A percentile compares a stretch with the other conserved stretches of the same genome.
These are phyloP conservation scores for Macrophomina pseudophaseolina DNA, from an alignment of 2,329 filamentous ascomycete species.

Conservation along the genomic window DNA sequence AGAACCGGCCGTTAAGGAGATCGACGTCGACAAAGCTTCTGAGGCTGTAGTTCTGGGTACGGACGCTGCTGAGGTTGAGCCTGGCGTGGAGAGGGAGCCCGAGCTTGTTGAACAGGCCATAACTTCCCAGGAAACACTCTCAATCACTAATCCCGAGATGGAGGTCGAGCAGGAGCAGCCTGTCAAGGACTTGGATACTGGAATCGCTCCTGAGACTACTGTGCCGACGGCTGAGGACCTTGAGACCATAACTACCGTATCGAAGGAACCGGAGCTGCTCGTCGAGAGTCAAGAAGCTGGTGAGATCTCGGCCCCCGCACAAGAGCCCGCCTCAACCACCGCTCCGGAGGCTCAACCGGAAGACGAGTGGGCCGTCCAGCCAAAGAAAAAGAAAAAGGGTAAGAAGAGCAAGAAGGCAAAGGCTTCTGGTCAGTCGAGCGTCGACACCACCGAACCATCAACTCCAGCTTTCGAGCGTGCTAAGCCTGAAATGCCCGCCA, in stretches of 20 bases:
- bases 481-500: background rate
- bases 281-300: background rate
- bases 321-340: background rate
- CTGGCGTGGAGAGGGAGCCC: too few species aligned
- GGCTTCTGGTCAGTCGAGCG: background rate
- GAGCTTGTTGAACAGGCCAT: too few species aligned
- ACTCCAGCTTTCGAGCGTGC: background rate
- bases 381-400: constrained; percentile 21
- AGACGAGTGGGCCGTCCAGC: constrained; percentile 2
- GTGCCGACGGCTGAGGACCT: background rate
- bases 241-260: background rate
- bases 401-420: constrained; percentile 21
- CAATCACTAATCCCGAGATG: too few species aligned
- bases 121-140: too few species aligned
- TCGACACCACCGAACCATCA: background rate
- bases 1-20: background rate
- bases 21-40: background rate
- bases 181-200: background rate
- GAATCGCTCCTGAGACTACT: too few species aligned
- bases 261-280: background rate
- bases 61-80: background rate
- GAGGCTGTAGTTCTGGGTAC: background rate
- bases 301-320: background rate
- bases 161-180: background rate
- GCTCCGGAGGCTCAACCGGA: background rate